Conservation (phyloP, 1,139 yeast species). For the Hyphopichia fennica region DNA sequence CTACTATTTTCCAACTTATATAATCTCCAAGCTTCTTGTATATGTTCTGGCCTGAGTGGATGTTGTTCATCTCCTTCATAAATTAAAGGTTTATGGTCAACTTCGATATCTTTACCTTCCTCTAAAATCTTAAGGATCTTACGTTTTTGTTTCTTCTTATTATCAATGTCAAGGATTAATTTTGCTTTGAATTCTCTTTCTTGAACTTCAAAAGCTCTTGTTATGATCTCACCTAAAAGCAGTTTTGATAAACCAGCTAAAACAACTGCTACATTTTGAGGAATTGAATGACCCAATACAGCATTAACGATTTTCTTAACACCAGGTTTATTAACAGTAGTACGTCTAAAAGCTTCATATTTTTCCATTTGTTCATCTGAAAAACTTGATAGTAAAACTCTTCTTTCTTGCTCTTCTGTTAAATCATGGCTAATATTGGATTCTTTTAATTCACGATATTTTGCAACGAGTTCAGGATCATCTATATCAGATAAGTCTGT, state of each 20-base stretch:
- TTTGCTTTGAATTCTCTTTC: conserved; percentile 51
- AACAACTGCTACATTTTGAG: conserved; percentile 78
- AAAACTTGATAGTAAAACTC: conserved; percentile 69
- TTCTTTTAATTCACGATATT: conserved; percentile 27
- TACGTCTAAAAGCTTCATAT: conserved; percentile 84
- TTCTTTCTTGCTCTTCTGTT: conserved; percentile 53
- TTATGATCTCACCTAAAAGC: conserved; percentile 84
- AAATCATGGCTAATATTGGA: conserved; percentile 22
- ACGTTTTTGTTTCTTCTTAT: conserved; percentile 33
- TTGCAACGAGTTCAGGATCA: conserved; percentile 34
- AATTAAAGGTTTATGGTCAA: conserved; percentile 27
- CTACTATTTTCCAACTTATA: conserved; percentile 69
- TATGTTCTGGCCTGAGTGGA: conserved; percentile 80
- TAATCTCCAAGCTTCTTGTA: conserved; percentile 85
- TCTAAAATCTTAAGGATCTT: conserved; percentile 28
- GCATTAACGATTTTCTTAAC: conserved; percentile 81
- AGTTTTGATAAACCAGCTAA: conserved; percentile 87
- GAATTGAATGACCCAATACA: conserved; percentile 78
- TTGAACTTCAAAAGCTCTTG: conserved; percentile 72
- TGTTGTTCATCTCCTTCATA: conserved; percentile 47
- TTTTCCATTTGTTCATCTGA: conserved; percentile 84
- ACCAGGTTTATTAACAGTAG: conserved; percentile 75
- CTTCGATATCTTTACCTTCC: conserved; percentile 29
- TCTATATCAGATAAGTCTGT: conserved; percentile 37
- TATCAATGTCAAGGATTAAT: conserved; percentile 36